Percentiles rank a stretch among this genome's conserved stretches.
phyloP scores from a whole-genome alignment of 208 protist genomes.

The Leishmania tarentolae region DNA sequence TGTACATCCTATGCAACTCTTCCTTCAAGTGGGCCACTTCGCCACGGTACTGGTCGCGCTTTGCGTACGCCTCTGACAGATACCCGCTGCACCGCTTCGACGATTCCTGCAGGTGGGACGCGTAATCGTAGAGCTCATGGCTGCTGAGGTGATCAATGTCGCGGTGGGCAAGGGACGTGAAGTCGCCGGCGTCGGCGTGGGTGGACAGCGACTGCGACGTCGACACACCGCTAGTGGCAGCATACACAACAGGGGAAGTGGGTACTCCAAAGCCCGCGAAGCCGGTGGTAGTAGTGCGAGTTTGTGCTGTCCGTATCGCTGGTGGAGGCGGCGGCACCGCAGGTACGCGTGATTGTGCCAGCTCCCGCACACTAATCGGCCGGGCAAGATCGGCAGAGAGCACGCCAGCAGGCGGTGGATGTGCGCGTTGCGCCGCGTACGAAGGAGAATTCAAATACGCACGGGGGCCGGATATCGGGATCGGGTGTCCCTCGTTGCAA shows the following conservation, averaged over 20 bases:
- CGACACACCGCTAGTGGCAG: slow-evolving; percentile 31
- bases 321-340: slow-evolving; percentile 7
- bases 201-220: background rate
- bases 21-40: slow-evolving; percentile 61
- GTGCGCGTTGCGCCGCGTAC: background rate
- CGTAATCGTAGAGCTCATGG: slow-evolving; percentile 58
- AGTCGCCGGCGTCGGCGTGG: slow-evolving; percentile 19
- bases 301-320: background rate
- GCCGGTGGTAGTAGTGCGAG: background rate
- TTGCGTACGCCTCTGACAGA: slow-evolving; percentile 48
- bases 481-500: background rate
- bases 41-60: slow-evolving; percentile 61
- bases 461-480: background rate
- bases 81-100: slow-evolving; percentile 31
- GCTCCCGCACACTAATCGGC: slow-evolving; percentile 55
- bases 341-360: slow-evolving; percentile 24
- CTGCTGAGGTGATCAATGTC: slow-evolving; percentile 40
- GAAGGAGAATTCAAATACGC: background rate
- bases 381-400: slow-evolving; percentile 38
- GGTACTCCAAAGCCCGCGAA: slow-evolving; percentile 28
- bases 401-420: slow-evolving; percentile 11
- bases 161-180: slow-evolving; percentile 30
- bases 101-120: slow-evolving; percentile 52
- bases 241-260: slow-evolving; percentile 26
- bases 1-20: slow-evolving; percentile 46